These are phyloP conservation scores for Pyrus hybrid DNA, from an alignment of 331 rosid genomes.

Conservation along the genomic window DNA sequence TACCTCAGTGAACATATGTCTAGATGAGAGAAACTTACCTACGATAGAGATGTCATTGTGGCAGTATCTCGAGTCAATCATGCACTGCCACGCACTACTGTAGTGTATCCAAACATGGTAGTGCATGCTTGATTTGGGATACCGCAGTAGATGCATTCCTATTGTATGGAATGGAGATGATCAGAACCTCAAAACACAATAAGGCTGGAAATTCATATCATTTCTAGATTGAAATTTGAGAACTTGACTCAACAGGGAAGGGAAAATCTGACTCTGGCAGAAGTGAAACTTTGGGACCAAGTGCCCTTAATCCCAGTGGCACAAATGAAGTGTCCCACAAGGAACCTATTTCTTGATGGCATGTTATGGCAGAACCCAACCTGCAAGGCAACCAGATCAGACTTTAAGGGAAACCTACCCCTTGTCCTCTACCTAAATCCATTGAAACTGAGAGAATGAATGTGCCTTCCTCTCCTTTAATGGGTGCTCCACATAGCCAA, in stretches of 20 bases:
- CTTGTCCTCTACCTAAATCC: not conserved
- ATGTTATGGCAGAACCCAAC: not conserved
- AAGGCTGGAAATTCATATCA: not conserved
- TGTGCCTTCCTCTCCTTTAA: not conserved
- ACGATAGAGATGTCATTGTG: not conserved
- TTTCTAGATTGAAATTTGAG: not conserved
- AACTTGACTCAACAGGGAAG: not conserved
- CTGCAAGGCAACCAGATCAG: conserved; percentile 2
- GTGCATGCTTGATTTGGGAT: too few species aligned
- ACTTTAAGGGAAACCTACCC: not conserved
- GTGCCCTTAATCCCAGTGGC: not conserved
- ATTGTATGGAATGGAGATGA: too few species aligned
- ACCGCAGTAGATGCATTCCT: not conserved
- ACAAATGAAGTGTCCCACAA: not conserved
- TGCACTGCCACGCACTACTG: not conserved
- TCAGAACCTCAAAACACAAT: too few species aligned
- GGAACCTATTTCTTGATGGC: not conserved
- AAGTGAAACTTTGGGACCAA: not conserved
- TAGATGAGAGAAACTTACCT: not conserved
- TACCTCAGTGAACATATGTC: not conserved
- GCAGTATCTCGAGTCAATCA: not conserved
- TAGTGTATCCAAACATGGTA: not conserved
- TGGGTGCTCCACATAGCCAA: too few species aligned
- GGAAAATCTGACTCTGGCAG: not conserved
- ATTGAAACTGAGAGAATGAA: not conserved